A percentile compares a stretch with the other conserved stretches of the same genome.
Conservation (phyloP, 208 protist genomes). For the Crithidia acanthocephali region DNA sequence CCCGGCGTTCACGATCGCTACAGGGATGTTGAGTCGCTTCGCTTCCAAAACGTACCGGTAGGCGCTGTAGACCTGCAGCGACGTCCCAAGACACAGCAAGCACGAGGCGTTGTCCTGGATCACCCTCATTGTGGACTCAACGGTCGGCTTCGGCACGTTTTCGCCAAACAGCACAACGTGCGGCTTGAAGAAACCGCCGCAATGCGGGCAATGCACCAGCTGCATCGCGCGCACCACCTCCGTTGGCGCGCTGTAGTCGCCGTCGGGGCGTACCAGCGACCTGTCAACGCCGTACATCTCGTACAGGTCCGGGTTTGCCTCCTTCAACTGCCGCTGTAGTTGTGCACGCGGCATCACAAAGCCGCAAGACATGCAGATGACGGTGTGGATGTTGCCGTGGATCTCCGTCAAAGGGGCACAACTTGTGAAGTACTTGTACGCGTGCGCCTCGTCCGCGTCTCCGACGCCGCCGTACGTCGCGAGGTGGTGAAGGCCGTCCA, state of each 20-base stretch:
- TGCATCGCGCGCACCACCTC: slow-evolving; percentile 54
- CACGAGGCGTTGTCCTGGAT: slow-evolving; percentile 42
- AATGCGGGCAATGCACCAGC: slow-evolving; percentile 57
- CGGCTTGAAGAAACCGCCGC: slow-evolving; percentile 73
- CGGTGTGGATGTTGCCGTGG: slow-evolving; percentile 80
- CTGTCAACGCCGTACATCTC: slow-evolving; percentile 35
- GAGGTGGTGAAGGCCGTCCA: slow-evolving; percentile 86
- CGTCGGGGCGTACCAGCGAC: slow-evolving; percentile 53
- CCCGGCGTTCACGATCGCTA: slow-evolving; percentile 73
- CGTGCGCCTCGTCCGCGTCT: slow-evolving; percentile 29
- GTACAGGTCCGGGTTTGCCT: slow-evolving; percentile 44
- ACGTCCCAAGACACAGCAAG: slow-evolving; percentile 78
- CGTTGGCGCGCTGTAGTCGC: slow-evolving; percentile 58
- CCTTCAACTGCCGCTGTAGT: slow-evolving; percentile 50
- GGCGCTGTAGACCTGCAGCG: slow-evolving; percentile 77
- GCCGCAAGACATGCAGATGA: slow-evolving; percentile 63
- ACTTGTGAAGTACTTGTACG: slow-evolving; percentile 57
- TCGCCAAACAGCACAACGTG: slow-evolving; percentile 89
- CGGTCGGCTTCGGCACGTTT: slow-evolving; percentile 48
- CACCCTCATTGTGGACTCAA: slow-evolving; percentile 32
- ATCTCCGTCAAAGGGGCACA: slow-evolving; percentile 55
- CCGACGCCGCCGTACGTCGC: slow-evolving; percentile 56
- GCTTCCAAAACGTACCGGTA: slow-evolving; percentile 72
- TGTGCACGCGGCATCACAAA: slow-evolving; percentile 46
- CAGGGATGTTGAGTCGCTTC: slow-evolving; percentile 49